Evolutionary conservation across 176 grass and related monocot species (phyloP).

Genomic region (Triticum timopheevii): DNA sequence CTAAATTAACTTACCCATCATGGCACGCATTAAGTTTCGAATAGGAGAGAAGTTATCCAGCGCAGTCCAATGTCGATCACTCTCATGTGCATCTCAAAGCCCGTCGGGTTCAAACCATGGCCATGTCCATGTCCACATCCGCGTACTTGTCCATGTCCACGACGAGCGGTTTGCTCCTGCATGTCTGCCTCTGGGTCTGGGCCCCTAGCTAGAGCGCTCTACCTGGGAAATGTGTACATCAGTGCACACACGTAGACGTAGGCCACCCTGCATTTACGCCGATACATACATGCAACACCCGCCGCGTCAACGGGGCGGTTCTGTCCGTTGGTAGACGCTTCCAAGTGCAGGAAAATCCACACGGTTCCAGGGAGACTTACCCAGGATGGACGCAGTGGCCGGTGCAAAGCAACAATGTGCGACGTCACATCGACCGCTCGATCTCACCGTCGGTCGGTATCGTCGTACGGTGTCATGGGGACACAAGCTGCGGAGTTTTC

Average conservation of each 20-base stretch:
- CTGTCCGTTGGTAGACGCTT: not conserved
- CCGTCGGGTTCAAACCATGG: not conserved
- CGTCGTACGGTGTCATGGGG: not conserved
- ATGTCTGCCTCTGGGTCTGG: not conserved
- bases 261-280: not conserved
- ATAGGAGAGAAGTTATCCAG: too few relatives aligned
- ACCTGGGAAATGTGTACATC: not conserved
- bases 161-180: not conserved
- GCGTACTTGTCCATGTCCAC: not conserved
- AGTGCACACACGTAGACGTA: not conserved
- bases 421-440: not conserved
- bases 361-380: not conserved
- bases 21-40: not conserved
- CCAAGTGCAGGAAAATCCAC: not conserved
- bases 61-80: too few relatives aligned
- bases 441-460: not conserved
- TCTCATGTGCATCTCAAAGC: too few relatives aligned
- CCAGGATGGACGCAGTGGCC: not conserved
- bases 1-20: too few relatives aligned
- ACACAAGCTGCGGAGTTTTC: not conserved
- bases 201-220: not conserved
- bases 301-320: not conserved
- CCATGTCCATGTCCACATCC: too few relatives aligned
- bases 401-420: not conserved
- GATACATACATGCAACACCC: not conserved